A percentile compares a stretch with the other conserved stretches of the same genome.
Evolutionary conservation across 768 basidiomycete genomes (phyloP).

Genomic region (Scleroderma citrinum): DNA sequence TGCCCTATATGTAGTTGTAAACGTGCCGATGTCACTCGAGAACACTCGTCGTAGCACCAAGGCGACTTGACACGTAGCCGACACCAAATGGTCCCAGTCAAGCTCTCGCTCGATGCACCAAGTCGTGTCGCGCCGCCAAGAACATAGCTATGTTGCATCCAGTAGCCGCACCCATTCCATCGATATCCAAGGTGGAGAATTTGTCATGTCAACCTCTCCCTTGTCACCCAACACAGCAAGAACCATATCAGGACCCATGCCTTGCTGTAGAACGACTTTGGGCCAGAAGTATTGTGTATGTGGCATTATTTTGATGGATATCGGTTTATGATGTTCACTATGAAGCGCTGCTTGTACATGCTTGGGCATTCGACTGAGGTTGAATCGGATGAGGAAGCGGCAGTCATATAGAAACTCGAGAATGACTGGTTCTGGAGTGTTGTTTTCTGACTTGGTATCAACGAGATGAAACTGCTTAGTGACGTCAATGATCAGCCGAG

Average conservation of each 20-base stretch:
- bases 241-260: conserved; percentile 14
- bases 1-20: too few relatives aligned
- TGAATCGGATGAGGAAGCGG: conserved; percentile 53
- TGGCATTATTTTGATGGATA: conserved; percentile 32
- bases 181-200: conserved; percentile 37
- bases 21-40: conserved; percentile 18
- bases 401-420: conserved; percentile 54
- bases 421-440: conserved; percentile 1
- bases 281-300: conserved; percentile 46
- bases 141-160: conserved; percentile 18
- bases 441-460: conserved; percentile 9
- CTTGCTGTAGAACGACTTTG: conserved; percentile 30
- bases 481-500: conserved; percentile 36
- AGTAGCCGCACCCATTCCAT: conserved; percentile 38
- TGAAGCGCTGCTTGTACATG: conserved; percentile 27
- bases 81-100: too few relatives aligned
- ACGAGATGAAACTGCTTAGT: conserved; percentile 26
- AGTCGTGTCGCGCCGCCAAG: too few relatives aligned
- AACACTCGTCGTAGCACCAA: conserved; percentile 18
- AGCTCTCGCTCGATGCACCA: too few relatives aligned
- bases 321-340: conserved; percentile 8
- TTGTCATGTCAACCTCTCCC: neutral
- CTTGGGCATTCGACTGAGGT: conserved; percentile 38
- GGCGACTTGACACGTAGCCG: too few relatives aligned
- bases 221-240: conserved; percentile 17